A percentile compares a stretch with the other conserved stretches of the same genome.
phyloP scores from a whole-genome alignment of 225 moss, liverwort and hornwort species.

The Thuidium tamariscinum region DNA sequence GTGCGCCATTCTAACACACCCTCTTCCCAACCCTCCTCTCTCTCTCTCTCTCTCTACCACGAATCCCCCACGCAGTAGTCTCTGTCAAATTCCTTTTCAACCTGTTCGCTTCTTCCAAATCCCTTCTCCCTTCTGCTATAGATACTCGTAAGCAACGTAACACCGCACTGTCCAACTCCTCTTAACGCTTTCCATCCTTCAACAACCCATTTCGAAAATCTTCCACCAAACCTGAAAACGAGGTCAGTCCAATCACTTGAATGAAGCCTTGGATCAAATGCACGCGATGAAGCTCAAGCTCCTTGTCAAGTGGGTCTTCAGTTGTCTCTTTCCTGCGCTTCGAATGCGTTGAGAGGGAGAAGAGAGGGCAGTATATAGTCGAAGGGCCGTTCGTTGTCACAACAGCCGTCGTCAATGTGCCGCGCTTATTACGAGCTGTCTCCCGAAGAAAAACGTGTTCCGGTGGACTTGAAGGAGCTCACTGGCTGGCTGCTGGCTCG shows the following conservation, averaged over 20 bases:
- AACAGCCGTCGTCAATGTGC: neutral
- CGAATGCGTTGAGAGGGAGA: neutral
- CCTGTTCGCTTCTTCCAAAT: neutral
- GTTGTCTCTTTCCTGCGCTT: neutral
- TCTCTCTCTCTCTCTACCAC: neutral
- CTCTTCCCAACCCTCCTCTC: neutral
- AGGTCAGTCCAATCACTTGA: neutral
- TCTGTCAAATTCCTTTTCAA: neutral
- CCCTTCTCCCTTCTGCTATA: neutral
- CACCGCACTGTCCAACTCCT: neutral
- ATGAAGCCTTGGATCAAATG: neutral
- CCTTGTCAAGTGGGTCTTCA: neutral
- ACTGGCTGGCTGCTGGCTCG: neutral
- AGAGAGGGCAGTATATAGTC: neutral
- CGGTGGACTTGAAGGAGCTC: neutral
- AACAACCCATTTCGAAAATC: neutral
- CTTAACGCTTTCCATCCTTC: neutral
- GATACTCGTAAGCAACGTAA: neutral
- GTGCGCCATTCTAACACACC: constrained; percentile 6
- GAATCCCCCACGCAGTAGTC: neutral
- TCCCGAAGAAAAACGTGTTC: neutral
- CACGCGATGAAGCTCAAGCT: neutral
- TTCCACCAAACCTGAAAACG: neutral
- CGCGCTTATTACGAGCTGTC: neutral
- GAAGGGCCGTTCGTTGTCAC: neutral